Conservation (phyloP, 1,139 yeast species). For the Wickerhamomyces sp. region DNA sequence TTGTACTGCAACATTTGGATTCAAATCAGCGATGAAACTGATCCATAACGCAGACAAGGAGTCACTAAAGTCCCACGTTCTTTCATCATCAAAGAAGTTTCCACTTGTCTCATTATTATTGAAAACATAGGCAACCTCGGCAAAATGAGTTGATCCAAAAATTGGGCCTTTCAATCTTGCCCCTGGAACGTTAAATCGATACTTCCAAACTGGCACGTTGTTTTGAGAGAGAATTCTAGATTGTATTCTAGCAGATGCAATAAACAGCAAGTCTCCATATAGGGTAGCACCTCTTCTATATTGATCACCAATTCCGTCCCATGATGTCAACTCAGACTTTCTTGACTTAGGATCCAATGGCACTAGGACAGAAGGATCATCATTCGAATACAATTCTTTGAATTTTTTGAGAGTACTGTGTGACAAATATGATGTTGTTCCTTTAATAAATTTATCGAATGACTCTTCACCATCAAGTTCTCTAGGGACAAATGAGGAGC, state of each 20-base stretch:
- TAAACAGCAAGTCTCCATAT: slow-evolving; percentile 14
- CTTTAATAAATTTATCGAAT: neutral
- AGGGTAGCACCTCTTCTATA: slow-evolving; percentile 10
- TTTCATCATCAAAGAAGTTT: slow-evolving; percentile 7
- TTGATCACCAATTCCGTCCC: slow-evolving; percentile 6
- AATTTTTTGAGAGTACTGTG: slow-evolving; percentile 4
- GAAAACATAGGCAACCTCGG: slow-evolving; percentile 24
- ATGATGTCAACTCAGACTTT: slow-evolving; percentile 1
- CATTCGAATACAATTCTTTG: slow-evolving; percentile 3
- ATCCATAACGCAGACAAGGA: slow-evolving; percentile 10
- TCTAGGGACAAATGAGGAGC: slow-evolving; percentile 8
- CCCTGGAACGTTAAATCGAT: slow-evolving; percentile 16
- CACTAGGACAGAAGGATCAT: slow-evolving; percentile 3
- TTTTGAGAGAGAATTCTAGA: slow-evolving; percentile 4
- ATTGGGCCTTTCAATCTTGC: slow-evolving; percentile 1
- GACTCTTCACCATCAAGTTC: slow-evolving; percentile 3
- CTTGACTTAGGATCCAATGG: slow-evolving; percentile 13
- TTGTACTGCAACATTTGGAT: slow-evolving; percentile 15
- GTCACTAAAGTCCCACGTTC: slow-evolving; percentile 7
- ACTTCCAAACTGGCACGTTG: slow-evolving; percentile 12
- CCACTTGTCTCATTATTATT: slow-evolving; percentile 10
- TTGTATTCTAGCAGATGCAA: slow-evolving; percentile 12
- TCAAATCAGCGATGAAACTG: slow-evolving; percentile 11
- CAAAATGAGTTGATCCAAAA: slow-evolving; percentile 17
- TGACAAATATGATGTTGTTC: slow-evolving; percentile 4